phyloP scores from a whole-genome alignment of 306 rosid species.

The Prunus padus region DNA sequence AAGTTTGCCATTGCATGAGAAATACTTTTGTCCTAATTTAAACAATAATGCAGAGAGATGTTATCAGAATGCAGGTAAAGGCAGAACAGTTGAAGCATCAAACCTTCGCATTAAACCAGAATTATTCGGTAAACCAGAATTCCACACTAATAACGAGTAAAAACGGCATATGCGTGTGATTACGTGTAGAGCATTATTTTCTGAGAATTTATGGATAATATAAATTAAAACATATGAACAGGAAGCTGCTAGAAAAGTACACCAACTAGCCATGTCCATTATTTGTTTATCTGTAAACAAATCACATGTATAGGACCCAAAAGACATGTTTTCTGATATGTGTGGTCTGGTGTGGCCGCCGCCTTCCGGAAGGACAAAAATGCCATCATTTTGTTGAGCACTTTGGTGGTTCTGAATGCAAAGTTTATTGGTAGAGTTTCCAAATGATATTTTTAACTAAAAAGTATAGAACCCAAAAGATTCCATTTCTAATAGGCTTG shows the following conservation, averaged over 20 bases:
- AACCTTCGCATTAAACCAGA: constrained; percentile 13
- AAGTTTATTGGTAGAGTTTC: background rate
- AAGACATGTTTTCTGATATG: background rate
- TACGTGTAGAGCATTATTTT: constrained; percentile 2
- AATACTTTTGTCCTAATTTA: background rate
- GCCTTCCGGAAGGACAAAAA: background rate
- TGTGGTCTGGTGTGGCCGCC: background rate
- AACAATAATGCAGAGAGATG: constrained; percentile 3
- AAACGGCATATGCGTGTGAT: background rate
- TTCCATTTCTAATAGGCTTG: background rate
- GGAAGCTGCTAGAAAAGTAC: background rate
- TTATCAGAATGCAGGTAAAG: constrained; percentile 5
- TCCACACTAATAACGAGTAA: background rate
- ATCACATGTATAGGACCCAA: background rate
- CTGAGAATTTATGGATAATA: background rate
- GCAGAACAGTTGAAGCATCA: constrained; percentile 7
- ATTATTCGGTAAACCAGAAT: background rate
- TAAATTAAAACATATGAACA: background rate
- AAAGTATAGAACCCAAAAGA: background rate
- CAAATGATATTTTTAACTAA: constrained; percentile 10
- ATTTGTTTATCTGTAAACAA: background rate
- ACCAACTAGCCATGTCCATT: constrained; percentile 4
- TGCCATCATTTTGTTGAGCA: constrained; percentile 19
- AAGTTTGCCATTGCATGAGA: background rate
- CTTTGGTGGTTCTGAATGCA: background rate